These are phyloP conservation scores for Candida wancherniae DNA, from an alignment of 805 yeast genomes.

Conservation along the genomic window DNA sequence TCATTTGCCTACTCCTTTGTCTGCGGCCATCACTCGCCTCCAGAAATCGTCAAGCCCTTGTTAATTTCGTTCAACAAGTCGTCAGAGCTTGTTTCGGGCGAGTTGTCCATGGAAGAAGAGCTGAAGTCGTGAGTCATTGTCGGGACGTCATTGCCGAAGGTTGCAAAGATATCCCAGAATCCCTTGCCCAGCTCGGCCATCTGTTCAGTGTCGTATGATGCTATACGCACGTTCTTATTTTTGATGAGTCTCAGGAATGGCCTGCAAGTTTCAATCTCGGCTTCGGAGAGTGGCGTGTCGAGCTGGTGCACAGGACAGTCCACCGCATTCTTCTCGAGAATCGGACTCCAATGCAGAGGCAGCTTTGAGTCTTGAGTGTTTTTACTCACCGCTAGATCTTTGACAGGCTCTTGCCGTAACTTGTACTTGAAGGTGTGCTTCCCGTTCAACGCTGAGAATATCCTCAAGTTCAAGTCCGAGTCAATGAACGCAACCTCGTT, in stretches of 20 bases:
- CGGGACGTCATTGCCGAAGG: constrained; percentile 26
- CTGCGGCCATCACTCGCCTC: constrained; percentile 1
- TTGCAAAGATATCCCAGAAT: constrained; percentile 18
- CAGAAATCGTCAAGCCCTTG: constrained; percentile 11
- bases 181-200: constrained; percentile 12
- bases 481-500: constrained; percentile 34
- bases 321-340: not conserved
- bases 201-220: constrained; percentile 23
- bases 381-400: no score
- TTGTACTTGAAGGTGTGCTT: constrained; percentile 35
- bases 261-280: constrained; percentile 53
- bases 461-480: constrained; percentile 23
- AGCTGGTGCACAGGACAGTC: constrained; percentile 1
- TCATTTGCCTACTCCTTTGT: not conserved
- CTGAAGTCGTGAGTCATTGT: constrained; percentile 5
- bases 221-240: constrained; percentile 27
- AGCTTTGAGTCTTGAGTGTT: not conserved
- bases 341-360: constrained; percentile 6
- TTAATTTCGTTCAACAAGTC: constrained; percentile 7
- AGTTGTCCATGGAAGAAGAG: constrained; percentile 1
- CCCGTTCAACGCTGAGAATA: constrained; percentile 37
- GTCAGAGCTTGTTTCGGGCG: constrained; percentile 5
- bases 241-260: constrained; percentile 33
- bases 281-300: constrained; percentile 39
- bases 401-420: constrained; percentile 26